Evolutionary conservation across 768 basidiomycete species (phyloP).

Genomic region (Infundibulicybe gibba): DNA sequence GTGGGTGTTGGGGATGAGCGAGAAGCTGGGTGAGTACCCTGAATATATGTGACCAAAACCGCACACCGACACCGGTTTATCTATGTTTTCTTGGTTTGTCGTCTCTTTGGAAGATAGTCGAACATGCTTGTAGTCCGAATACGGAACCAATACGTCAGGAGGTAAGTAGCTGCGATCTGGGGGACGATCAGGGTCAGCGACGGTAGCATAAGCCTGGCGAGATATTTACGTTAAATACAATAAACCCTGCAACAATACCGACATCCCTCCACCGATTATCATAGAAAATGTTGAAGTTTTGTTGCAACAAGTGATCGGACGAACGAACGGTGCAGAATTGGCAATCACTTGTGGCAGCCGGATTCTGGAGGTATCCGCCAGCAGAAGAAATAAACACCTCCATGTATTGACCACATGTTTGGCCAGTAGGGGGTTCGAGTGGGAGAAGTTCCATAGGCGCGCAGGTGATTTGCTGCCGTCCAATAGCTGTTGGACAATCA

Average conservation of each 20-base stretch:
- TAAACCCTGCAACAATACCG: slow-evolving; percentile 46
- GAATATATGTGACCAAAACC: no score
- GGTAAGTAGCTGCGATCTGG: slow-evolving; percentile 42
- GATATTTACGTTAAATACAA: slow-evolving; percentile 45
- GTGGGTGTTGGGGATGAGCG: no score
- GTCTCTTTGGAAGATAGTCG: slow-evolving; percentile 12
- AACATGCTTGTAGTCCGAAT: slow-evolving; percentile 31
- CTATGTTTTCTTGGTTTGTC: neutral
- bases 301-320: slow-evolving; percentile 54
- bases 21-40: no score
- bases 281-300: slow-evolving; percentile 55
- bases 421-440: slow-evolving; percentile 49
- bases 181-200: neutral
- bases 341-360: slow-evolving; percentile 50
- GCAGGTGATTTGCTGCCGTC: slow-evolving; percentile 41
- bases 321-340: slow-evolving; percentile 53
- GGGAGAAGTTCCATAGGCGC: slow-evolving; percentile 45
- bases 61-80: no score
- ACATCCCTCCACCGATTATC: slow-evolving; percentile 49
- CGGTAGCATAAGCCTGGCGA: no score
- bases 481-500: slow-evolving; percentile 31
- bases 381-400: slow-evolving; percentile 39
- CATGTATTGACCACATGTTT: slow-evolving; percentile 53
- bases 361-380: slow-evolving; percentile 57
- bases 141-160: slow-evolving; percentile 56